Conservation (phyloP, 2,329 filamentous ascomycete species). For the Botrytis deweyae region DNA sequence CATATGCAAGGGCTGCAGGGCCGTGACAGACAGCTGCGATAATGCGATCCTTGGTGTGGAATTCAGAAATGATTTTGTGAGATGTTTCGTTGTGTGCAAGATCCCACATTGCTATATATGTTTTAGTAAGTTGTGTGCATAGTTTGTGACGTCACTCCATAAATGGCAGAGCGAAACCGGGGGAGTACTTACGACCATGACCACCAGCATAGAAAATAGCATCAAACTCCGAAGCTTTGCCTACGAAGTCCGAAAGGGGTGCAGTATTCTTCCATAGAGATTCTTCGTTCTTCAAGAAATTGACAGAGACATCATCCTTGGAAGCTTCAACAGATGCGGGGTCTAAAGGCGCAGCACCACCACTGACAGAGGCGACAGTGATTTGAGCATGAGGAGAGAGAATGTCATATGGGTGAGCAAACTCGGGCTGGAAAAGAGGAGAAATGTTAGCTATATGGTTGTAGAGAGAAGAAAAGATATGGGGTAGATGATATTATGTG, state of each 20-base stretch:
- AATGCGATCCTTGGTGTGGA: constrained; percentile 59
- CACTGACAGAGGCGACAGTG: constrained; percentile 47
- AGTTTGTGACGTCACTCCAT: not conserved
- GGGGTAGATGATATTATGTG: too few species aligned
- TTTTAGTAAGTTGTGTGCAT: not conserved
- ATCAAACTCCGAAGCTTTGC: constrained; percentile 51
- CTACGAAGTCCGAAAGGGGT: constrained; percentile 48
- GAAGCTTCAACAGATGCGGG: constrained; percentile 45
- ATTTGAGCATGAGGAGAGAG: constrained; percentile 45
- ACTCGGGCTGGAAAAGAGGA: constrained; percentile 45
- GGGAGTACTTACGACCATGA: constrained; percentile 50
- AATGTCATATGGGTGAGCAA: constrained; percentile 48
- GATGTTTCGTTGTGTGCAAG: constrained; percentile 56
- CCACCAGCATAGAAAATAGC: constrained; percentile 60
- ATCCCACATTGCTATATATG: constrained; percentile 35
- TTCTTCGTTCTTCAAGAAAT: constrained; percentile 49
- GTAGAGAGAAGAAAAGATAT: not conserved
- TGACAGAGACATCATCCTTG: constrained; percentile 43
- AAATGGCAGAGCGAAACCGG: not conserved
- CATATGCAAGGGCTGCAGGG: constrained; percentile 60
- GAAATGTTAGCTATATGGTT: constrained; percentile 18
- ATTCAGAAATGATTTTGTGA: constrained; percentile 60
- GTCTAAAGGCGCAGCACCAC: constrained; percentile 47
- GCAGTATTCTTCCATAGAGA: constrained; percentile 53
- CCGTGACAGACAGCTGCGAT: constrained; percentile 70